Base-by-base conservation (phyloP, 192 early-diverging fungal genomes). In the Linnemannia exigua region DNA sequence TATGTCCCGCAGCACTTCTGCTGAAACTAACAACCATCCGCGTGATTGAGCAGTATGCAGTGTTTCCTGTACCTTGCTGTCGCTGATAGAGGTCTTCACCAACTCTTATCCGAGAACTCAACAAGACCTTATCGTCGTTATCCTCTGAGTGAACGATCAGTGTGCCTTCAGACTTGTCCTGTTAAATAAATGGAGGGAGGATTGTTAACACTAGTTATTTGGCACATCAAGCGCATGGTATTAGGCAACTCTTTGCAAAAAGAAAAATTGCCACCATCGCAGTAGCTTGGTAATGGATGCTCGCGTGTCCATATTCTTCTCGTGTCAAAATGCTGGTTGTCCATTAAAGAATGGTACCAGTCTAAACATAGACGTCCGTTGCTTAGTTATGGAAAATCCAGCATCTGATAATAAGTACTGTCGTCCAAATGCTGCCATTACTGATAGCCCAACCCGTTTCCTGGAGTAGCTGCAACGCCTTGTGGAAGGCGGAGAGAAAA, bases 31-130 rank as follows among this genome's bases (percentile, higher is more conserved):
- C 28, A 63, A 25, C 8, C 58, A 63, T 63, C 58, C 28, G 67
- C 17, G 66, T 70, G 31, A 38, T 44, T 70, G n/a, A 37, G 20
- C 22, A 48, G 44, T 1, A 44, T 36, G 38, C 33, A 31, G 31
- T 44, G 38, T 38, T n/a, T 47, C 70, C 84, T 85, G 31, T 87
- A 98, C 97, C 95, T 91, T 99, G 96, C 76, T 98, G 97, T 50
- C 93, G 90, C 76, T 94, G 92, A 87, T 97, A 98, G 50, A 80
- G 63, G 4, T 93, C 90, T 68, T 94, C 91, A 48, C 95, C 92
- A 35, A 89, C 90, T 72, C 92, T 89, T 52, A 99, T 95, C 51
- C 91, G 91, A 48, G 95, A 94, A 69, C 94, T 94, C 78, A 99
- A 87, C 36, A 98, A 79, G 16, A 94, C 35, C 68, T 88, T 89